Evolutionary conservation across 192 early-diverging fungal genomes (phyloP).

Genomic region (Umbelopsis isabellina): DNA sequence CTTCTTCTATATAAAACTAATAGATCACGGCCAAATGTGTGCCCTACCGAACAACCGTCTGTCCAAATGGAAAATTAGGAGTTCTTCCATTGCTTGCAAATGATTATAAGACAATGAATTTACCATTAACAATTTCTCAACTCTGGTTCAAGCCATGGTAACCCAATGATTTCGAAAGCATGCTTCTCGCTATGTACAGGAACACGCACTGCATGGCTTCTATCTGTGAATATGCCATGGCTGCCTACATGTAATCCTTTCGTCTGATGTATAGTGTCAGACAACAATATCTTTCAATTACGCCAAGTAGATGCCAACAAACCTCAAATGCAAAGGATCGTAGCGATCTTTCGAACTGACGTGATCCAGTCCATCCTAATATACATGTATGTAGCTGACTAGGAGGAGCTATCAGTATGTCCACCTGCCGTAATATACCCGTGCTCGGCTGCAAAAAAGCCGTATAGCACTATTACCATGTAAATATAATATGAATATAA

Average conservation of each 20-base stretch:
- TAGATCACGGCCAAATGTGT: no score
- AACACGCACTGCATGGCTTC: slow-evolving; percentile 9
- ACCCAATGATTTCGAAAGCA: slow-evolving; percentile 25
- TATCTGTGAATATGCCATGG: slow-evolving; percentile 31
- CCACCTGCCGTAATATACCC: slow-evolving; percentile 34
- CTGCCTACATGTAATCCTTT: slow-evolving; percentile 27
- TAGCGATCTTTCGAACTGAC: slow-evolving; percentile 33
- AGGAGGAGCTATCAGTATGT: slow-evolving; percentile 32
- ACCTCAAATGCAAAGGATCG: slow-evolving; percentile 31
- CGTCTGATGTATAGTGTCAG: slow-evolving; percentile 22
- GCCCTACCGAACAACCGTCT: no score
- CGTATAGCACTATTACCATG: slow-evolving; percentile 29
- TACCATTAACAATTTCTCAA: slow-evolving; percentile 34
- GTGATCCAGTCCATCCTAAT: slow-evolving; percentile 42
- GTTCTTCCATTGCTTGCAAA: no score
- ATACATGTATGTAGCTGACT: slow-evolving; percentile 28
- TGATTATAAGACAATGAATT: neutral
- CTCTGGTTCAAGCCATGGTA: slow-evolving; percentile 36
- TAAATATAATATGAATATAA: neutral
- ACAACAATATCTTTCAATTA: neutral
- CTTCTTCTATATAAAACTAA: neutral
- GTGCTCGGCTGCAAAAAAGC: slow-evolving; percentile 38
- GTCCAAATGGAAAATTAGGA: no score
- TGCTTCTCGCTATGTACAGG: slow-evolving; percentile 25
- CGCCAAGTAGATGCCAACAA: no score